These are phyloP conservation scores for Bertia moriformis DNA, from an alignment of 2,329 filamentous ascomycete species.

Conservation along the genomic window DNA sequence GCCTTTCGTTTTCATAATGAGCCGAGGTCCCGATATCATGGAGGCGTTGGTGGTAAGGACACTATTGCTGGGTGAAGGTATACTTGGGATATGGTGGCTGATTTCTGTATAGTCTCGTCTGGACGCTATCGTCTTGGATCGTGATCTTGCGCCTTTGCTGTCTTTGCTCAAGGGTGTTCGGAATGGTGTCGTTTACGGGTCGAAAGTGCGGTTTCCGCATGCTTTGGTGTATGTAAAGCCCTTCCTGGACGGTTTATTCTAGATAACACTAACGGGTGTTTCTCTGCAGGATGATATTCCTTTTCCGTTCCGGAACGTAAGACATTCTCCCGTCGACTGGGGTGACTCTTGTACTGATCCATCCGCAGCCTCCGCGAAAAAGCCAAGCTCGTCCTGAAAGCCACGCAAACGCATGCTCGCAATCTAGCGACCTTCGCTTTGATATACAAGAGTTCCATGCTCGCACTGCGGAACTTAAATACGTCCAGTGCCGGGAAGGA, in stretches of 20 bases:
- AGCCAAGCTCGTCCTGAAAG: constrained; percentile 40
- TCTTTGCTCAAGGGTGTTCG: constrained; percentile 48
- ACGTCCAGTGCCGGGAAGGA: constrained; percentile 32
- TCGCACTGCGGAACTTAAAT: constrained; percentile 31
- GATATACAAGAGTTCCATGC: constrained; percentile 44
- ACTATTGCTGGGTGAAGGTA: too few relatives aligned
- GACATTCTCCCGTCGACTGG: constrained; percentile 8
- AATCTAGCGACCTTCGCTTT: constrained; percentile 50
- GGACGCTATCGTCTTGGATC: constrained; percentile 39
- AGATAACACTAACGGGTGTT: constrained; percentile 2
- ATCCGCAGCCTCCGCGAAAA: constrained; percentile 37
- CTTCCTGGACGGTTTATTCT: neutral
- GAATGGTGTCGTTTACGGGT: constrained; percentile 53
- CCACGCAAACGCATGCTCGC: constrained; percentile 46
- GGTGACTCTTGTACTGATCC: constrained; percentile 2
- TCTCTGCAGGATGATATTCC: constrained; percentile 41
- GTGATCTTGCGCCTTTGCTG: constrained; percentile 41
- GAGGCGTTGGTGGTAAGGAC: neutral
- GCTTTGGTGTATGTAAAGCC: constrained; percentile 37
- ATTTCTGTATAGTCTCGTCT: constrained; percentile 25
- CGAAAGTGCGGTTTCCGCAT: constrained; percentile 56
- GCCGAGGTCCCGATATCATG: constrained; percentile 1
- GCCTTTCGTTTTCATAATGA: too few relatives aligned
- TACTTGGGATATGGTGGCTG: too few relatives aligned
- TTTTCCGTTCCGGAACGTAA: constrained; percentile 48